Evolutionary conservation across 768 basidiomycete species (phyloP).

Genomic region (Boletus reticuloceps): DNA sequence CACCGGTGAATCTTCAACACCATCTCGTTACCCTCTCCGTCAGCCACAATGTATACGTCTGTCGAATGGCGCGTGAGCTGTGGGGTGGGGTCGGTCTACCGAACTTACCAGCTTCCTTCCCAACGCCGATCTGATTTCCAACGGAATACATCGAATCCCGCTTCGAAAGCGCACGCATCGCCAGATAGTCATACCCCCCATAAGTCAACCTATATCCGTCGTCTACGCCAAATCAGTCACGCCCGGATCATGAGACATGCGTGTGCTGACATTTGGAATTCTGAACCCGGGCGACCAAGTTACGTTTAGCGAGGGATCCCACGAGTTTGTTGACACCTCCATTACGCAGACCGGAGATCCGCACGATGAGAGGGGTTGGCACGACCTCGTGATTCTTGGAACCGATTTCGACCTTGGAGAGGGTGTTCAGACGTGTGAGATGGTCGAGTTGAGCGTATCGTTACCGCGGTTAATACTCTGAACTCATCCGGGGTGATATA

Average conservation of each 20-base stretch:
- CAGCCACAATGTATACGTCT: slow-evolving; percentile 89
- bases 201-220: slow-evolving; percentile 97
- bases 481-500: slow-evolving; percentile 94
- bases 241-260: background rate
- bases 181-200: slow-evolving; percentile 96
- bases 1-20: slow-evolving; percentile 94
- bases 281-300: slow-evolving; percentile 84
- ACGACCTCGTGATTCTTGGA: slow-evolving; percentile 98
- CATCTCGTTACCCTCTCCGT: slow-evolving; percentile 80
- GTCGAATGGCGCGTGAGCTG: slow-evolving; percentile 5
- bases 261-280: slow-evolving; percentile 78
- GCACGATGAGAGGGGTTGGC: slow-evolving; percentile 82
- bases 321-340: slow-evolving; percentile 94
- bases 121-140: slow-evolving; percentile 97
- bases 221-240: slow-evolving; percentile 48
- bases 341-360: slow-evolving; percentile 87
- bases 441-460: slow-evolving; percentile 1
- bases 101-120: slow-evolving; percentile 87
- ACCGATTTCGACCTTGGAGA: slow-evolving; percentile 86
- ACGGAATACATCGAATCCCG: slow-evolving; percentile 86
- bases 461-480: slow-evolving; percentile 90
- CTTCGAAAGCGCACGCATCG: slow-evolving; percentile 90
- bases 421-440: slow-evolving; percentile 1
- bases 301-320: slow-evolving; percentile 87
- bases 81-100: background rate